These are phyloP conservation scores for Tolypocladium inflatum DNA, from an alignment of 2,329 filamentous ascomycete species.

Conservation along the genomic window DNA sequence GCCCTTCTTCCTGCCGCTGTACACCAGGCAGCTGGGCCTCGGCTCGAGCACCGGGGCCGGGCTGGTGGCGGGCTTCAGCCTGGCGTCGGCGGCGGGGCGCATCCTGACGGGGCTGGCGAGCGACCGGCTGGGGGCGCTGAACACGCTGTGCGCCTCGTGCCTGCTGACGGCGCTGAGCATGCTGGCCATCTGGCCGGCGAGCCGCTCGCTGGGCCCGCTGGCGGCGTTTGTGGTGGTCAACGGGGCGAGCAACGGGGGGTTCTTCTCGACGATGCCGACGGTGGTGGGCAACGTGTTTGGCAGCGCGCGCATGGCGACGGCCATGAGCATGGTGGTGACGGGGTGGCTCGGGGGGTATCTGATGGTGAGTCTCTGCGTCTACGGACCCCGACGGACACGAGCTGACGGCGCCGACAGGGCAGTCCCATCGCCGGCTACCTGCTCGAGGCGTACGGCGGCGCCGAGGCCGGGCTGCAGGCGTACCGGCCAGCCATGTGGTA, in stretches of 20 bases:
- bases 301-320: slow-evolving; percentile 40
- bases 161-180: slow-evolving; percentile 46
- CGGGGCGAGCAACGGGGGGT: slow-evolving; percentile 50
- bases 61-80: slow-evolving; percentile 52
- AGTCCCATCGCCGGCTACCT: slow-evolving; percentile 52
- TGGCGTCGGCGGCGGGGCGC: slow-evolving; percentile 48
- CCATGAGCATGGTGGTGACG: slow-evolving; percentile 53
- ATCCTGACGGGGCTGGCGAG: slow-evolving; percentile 43
- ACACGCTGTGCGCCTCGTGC: slow-evolving; percentile 42
- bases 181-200: slow-evolving; percentile 52
- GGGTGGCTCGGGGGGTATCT: slow-evolving; percentile 54
- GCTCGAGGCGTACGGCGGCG: slow-evolving; percentile 43
- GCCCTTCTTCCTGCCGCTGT: slow-evolving; percentile 51
- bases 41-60: slow-evolving; percentile 42
- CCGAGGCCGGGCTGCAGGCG: slow-evolving; percentile 35
- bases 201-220: slow-evolving; percentile 41
- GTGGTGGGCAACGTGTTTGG: slow-evolving; percentile 52
- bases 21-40: slow-evolving; percentile 44
- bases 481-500: slow-evolving; percentile 55
- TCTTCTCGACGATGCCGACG: slow-evolving; percentile 55
- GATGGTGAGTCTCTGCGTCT: slow-evolving; percentile 28
- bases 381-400: too few relatives aligned
- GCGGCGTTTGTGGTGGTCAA: slow-evolving; percentile 50
- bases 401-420: slow-evolving; percentile 22
- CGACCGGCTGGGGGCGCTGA: slow-evolving; percentile 45